These are phyloP conservation scores for Penstemon davidsonii DNA, from an alignment of 257 asterid genomes.

Conservation along the genomic window DNA sequence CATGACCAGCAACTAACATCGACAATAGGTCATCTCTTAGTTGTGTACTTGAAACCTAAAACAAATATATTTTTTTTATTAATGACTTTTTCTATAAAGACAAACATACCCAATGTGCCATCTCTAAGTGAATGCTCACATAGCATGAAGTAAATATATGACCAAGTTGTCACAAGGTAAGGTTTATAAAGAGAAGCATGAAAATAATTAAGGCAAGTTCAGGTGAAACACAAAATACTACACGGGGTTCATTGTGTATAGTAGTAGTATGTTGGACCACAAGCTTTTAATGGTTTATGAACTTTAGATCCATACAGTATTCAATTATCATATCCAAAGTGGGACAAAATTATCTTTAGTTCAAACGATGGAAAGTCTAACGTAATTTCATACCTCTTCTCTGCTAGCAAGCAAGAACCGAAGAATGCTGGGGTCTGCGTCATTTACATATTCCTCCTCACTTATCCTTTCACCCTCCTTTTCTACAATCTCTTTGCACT, in stretches of 20 bases:
- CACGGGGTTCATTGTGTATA: background rate
- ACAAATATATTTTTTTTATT: constrained; percentile 12
- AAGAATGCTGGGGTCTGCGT: constrained; percentile 88
- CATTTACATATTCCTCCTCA: constrained; percentile 90
- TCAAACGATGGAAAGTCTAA: constrained; percentile 12
- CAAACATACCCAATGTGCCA: background rate
- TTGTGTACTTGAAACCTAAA: constrained; percentile 85
- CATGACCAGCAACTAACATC: constrained; percentile 99
- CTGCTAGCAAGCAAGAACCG: constrained; percentile 98
- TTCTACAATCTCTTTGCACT: constrained; percentile 90
- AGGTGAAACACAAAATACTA: too few species aligned
- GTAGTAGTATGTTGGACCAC: background rate
- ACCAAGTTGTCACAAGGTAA: background rate
- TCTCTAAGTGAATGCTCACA: background rate
- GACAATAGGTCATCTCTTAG: constrained; percentile 93
- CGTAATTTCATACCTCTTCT: constrained; percentile 65
- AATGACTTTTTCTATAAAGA: background rate
- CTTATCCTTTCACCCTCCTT: constrained; percentile 83
- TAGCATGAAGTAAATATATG: background rate
- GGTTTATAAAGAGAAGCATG: background rate
- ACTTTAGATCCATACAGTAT: background rate
- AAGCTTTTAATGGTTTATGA: background rate
- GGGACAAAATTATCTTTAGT: background rate
- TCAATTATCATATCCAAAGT: background rate
- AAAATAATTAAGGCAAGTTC: background rate